Conservation (phyloP, 805 yeast species). For the Sungouiozyma intestinalis region DNA sequence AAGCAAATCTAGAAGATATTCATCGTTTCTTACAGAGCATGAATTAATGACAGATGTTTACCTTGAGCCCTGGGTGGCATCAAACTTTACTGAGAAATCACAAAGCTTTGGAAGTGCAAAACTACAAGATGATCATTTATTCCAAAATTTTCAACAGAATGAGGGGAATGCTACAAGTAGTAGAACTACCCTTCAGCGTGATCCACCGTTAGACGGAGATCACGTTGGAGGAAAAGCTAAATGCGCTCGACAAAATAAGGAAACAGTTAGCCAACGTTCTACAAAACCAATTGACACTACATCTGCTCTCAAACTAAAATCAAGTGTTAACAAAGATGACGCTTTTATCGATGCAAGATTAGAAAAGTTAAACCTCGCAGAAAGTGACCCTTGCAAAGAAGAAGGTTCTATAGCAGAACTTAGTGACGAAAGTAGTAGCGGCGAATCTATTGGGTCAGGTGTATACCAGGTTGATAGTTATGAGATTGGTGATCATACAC, state of each 20-base stretch:
- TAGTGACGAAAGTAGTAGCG: neutral
- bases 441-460: neutral
- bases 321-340: neutral
- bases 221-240: too few relatives aligned
- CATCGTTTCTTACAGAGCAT: conserved; percentile 13
- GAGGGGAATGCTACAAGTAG: too few relatives aligned
- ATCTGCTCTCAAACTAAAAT: too few relatives aligned
- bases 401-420: neutral
- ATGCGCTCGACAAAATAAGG: too few relatives aligned
- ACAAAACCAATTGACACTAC: too few relatives aligned
- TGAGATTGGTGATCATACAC: neutral
- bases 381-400: neutral
- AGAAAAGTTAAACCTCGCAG: neutral
- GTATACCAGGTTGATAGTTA: neutral
- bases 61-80: neutral
- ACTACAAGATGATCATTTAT: neutral
- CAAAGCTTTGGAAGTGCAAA: neutral
- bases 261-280: too few relatives aligned
- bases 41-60: conserved; percentile 1
- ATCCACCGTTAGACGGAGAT: too few relatives aligned
- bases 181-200: too few relatives aligned
- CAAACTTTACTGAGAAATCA: neutral
- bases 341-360: neutral
- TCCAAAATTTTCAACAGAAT: too few relatives aligned
- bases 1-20: conserved; percentile 35